Percentiles rank a stretch among this genome's conserved stretches.
phyloP scores from a whole-genome alignment of 2,329 filamentous ascomycete species.

The Microsporum ferrugineum region DNA sequence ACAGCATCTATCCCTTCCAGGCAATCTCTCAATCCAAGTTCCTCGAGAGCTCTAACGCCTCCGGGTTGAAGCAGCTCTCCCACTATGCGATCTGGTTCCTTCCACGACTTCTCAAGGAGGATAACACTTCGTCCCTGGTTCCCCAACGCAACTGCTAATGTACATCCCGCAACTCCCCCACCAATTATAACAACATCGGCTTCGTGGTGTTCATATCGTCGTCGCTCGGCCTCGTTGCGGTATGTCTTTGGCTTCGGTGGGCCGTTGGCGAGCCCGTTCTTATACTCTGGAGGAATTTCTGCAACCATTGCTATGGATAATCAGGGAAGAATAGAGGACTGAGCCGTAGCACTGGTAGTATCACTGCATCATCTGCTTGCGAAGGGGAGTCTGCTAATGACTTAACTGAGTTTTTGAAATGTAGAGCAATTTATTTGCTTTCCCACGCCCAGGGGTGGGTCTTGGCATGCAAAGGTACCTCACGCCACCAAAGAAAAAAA shows the following conservation, averaged over 20 bases:
- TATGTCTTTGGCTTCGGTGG: not conserved
- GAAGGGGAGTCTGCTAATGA: not conserved
- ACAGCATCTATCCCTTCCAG: constrained; percentile 82
- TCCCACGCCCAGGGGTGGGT: not conserved
- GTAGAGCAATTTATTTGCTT: not conserved
- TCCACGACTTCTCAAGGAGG: constrained; percentile 75
- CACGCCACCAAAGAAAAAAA: not conserved
- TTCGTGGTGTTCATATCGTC: constrained; percentile 46
- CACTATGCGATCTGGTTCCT: constrained; percentile 90
- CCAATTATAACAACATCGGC: constrained; percentile 84
- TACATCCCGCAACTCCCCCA: constrained; percentile 80
- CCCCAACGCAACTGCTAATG: constrained; percentile 70
- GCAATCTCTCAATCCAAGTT: constrained; percentile 69
- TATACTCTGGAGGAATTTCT: not conserved
- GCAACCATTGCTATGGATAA: constrained; percentile 74
- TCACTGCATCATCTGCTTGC: not conserved
- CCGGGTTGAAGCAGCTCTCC: constrained; percentile 92
- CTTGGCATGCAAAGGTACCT: not conserved
- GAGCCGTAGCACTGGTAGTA: not conserved
- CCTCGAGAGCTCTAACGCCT: constrained; percentile 66
- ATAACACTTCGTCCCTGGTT: constrained; percentile 85
- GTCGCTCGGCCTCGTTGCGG: constrained; percentile 28
- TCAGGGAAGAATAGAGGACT: constrained; percentile 46
- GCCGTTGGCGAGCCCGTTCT: constrained; percentile 42
- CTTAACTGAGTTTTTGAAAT: not conserved